Evolutionary conservation across 2,329 filamentous ascomycete species (phyloP), one percentile per base, ranked within the genome.

Genomic region (Colletotrichum sp.): DNA sequence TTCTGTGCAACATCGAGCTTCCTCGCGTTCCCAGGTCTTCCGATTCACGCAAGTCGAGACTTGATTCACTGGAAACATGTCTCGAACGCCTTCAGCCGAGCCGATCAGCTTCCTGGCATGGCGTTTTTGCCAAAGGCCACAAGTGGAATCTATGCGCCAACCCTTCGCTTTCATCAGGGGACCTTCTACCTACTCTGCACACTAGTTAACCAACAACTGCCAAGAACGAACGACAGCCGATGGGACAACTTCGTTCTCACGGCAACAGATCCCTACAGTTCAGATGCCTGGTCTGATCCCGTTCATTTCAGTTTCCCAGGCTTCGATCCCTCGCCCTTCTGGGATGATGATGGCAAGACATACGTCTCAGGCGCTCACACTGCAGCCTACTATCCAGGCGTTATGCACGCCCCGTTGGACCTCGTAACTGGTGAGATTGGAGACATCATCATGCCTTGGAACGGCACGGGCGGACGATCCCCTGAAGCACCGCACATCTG

Each of bases 401-500:
- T 88, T 4, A 80, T 86, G 44, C 82, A 85, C 26, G 83, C 85
- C 2, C 82, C 86, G 67, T 81, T 84, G 1, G 75, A 89, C 49
- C 81, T 89, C 4, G 80, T 84, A 5, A 88, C 86, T 0, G 87
- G 87, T 1, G 81, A 80, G 67, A 81, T 84, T 0, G 84, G 84
- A 2, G 81, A 86, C 26, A 85, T 86, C 78, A 77, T 78, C 8
- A 82, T 79, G 8, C 85, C 89, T 24, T 89, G 89, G 89, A 86
- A 88, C 36, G 89, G 89, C 1, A 89, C 86, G 0, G 87, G 87
- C 0, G 86, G 6, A 39, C 81, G 70, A 77, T 85, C 79, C 13
- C 82, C 90, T 0, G 90, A 92, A 77, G 91, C 90, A 0, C 90
- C 90, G 0, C 90, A 91, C 65, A 86, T 92, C 30, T 89, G 89